A percentile compares a stretch with the other conserved stretches of the same genome.
Conservation (phyloP, 1,139 yeast genomes). For the Protomyces lactucae-debilis region DNA sequence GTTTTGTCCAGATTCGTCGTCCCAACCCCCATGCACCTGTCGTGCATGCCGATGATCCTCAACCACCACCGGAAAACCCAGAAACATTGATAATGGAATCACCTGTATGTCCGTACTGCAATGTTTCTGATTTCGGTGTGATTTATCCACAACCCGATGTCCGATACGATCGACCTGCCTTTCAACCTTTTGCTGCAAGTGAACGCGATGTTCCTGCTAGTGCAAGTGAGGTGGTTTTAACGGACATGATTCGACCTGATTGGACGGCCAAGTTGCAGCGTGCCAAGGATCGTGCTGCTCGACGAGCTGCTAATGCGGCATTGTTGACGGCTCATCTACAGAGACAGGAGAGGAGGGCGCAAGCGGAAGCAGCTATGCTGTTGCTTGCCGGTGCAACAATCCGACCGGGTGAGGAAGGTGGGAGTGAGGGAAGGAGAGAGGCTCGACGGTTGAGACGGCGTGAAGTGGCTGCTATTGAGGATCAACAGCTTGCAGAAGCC, state of each 20-base stretch:
- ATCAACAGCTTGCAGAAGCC: slow-evolving; percentile 43
- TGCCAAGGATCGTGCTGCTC: slow-evolving; percentile 72
- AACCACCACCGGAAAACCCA: slow-evolving; percentile 33
- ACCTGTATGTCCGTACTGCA: slow-evolving; percentile 91
- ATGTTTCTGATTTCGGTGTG: slow-evolving; percentile 79
- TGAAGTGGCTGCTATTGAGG: slow-evolving; percentile 19
- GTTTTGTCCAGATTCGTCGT: slow-evolving; percentile 92
- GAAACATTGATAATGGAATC: slow-evolving; percentile 67
- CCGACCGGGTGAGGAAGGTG: background rate
- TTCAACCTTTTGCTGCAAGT: background rate
- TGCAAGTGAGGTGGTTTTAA: slow-evolving; percentile 63
- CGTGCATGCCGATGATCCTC: slow-evolving; percentile 41
- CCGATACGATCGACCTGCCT: slow-evolving; percentile 3
- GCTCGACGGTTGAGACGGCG: slow-evolving; percentile 8
- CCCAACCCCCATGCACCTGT: slow-evolving; percentile 87
- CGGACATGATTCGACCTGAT: slow-evolving; percentile 82
- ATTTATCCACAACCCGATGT: slow-evolving; percentile 58
- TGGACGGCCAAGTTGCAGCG: slow-evolving; percentile 72
- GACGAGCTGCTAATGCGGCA: slow-evolving; percentile 58
- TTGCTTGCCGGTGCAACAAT: background rate
- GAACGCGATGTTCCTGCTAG: slow-evolving; percentile 46
- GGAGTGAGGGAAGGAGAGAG: background rate
- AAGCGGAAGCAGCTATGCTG: slow-evolving; percentile 6
- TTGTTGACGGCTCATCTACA: slow-evolving; percentile 26
- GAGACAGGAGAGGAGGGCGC: slow-evolving; percentile 20